Base-by-base conservation (phyloP, 805 yeast species). In the Nakazawaea molendinolei region DNA sequence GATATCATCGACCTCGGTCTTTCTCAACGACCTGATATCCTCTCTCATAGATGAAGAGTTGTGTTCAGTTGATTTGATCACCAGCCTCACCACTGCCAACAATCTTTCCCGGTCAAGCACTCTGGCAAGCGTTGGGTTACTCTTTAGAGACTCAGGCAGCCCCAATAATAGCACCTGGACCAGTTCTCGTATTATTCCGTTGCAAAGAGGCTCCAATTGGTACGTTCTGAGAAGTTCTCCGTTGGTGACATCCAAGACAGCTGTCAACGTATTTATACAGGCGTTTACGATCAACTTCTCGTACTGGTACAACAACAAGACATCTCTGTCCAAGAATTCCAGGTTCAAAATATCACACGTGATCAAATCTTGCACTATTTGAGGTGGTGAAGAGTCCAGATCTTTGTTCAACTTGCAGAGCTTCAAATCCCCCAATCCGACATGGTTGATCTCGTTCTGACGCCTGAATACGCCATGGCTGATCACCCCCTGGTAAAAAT, bases 211-310 rank as follows among this genome's bases (percentile, higher is more conserved):
- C 8, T 52, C 38, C 3, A 61, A 49, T 6, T 65, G 51, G 3
- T 55, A 50, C 23, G 71, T 59, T 14, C 56, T 49, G n/a, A 67
- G 56, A 13, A 90, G 58, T 35, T 81, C 85, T 21, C 95, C 95
- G 50, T 92, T 92, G 23, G 66, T 52, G 49, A 90, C 81, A 53
- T 85, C 82, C 19, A 84, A 58, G 15, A 86, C 60, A 0, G 95
- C 80, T 0, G 96, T 83, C 21, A 82, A 60, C 0, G 96, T 83
- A 50, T 92, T 90, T 44, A 90, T 78, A 49, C 92, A 84, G 1
- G 84, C 70, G 52, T 92, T 92, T 15, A 83, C 77, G 30, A 83
- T 65, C 39, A 90, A 70, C 54, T 90, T 92, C 46, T 78, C 81
- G 46, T 79, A 62, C 57, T 86, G 95, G 16, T 51, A 52, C 3